A percentile compares a stretch with the other conserved stretches of the same genome.
phyloP scores from a whole-genome alignment of 371 early-diverging fungal genomes.

The Encephalitozoon intestinalis region DNA sequence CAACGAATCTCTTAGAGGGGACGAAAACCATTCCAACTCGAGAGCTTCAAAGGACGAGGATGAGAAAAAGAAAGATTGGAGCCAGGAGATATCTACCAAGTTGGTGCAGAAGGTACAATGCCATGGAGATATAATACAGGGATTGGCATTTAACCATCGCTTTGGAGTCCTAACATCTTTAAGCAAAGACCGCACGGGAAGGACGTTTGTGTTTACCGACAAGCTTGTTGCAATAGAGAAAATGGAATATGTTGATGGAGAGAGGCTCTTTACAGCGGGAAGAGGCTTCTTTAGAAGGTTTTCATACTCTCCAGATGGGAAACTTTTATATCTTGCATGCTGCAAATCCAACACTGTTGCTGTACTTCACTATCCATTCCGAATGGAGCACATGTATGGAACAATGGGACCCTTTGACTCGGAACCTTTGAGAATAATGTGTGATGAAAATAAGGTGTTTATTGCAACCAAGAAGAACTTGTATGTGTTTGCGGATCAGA shows the following conservation, averaged over 20 bases:
- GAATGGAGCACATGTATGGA: slow-evolving; percentile 13
- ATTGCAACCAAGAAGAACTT: slow-evolving; percentile 42
- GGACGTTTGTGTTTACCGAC: slow-evolving; percentile 30
- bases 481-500: slow-evolving; percentile 44
- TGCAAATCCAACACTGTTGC: background rate
- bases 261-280: background rate
- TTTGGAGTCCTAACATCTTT: slow-evolving; percentile 30
- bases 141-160: slow-evolving; percentile 35
- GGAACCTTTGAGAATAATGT: slow-evolving; percentile 34
- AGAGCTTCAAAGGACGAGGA: background rate
- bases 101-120: slow-evolving; percentile 23
- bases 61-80: background rate
- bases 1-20: background rate
- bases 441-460: slow-evolving; percentile 11
- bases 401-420: slow-evolving; percentile 53
- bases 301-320: slow-evolving; percentile 25
- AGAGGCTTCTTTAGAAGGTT: slow-evolving; percentile 48
- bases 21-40: background rate
- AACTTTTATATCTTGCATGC: slow-evolving; percentile 20
- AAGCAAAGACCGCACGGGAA: slow-evolving; percentile 46
- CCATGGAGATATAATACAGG: slow-evolving; percentile 51
- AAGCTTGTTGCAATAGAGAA: slow-evolving; percentile 21
- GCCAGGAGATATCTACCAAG: background rate
- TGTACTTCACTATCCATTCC: slow-evolving; percentile 34
- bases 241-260: slow-evolving; percentile 14